Evolutionary conservation across 2,329 filamentous ascomycete species (phyloP), one percentile per base, ranked within the genome.

Genomic region (Myriosclerotinia curreyana): DNA sequence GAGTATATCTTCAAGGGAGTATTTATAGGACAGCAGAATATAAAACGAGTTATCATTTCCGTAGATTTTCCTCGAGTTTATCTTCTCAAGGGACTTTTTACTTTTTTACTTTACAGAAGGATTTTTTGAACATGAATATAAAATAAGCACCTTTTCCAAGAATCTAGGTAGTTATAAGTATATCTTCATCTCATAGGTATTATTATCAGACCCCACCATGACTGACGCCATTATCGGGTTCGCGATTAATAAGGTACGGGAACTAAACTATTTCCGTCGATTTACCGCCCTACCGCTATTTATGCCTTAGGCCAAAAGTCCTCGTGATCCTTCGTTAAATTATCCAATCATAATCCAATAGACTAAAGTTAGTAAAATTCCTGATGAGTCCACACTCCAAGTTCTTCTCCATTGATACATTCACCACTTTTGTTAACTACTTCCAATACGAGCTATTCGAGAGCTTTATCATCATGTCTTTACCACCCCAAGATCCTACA

Each of bases 401-500:
- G 42, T 64, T 60, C 55, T 42, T 64, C 36, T 38, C 22, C 55
- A 64, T 60, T 64, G 61, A 62, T 62, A 62, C 52, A 54, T 64
- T 65, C 60, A 58, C 60, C 59, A 51, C 48, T 48, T 48, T 56
- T 55, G 48, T 65, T 66, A 36, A 62, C 50, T 51, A 62, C 51
- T 48, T 62, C 44, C 60, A 50, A 62, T 56, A 62, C 60, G 28
- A 53, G 60, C 31, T n/a, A 36, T 55, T 60, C 28, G 31, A 56
- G 25, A 61, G 60, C 50, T 62, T 56, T 62, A 55, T 42, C 42
- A 66, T 66, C 54, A 73, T 73, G 72, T 73, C 72, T 59, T 64
- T 72, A 60, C 68, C 72, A 60, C 68, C 72, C 36, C 71, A 74
- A 56, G 60, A 62, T 48, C 40, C 60, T 28, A 66, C 65, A 66